Percentiles rank a stretch among this genome's conserved stretches.
phyloP scores from a whole-genome alignment of 306 rosid species.

The Rosa persica region DNA sequence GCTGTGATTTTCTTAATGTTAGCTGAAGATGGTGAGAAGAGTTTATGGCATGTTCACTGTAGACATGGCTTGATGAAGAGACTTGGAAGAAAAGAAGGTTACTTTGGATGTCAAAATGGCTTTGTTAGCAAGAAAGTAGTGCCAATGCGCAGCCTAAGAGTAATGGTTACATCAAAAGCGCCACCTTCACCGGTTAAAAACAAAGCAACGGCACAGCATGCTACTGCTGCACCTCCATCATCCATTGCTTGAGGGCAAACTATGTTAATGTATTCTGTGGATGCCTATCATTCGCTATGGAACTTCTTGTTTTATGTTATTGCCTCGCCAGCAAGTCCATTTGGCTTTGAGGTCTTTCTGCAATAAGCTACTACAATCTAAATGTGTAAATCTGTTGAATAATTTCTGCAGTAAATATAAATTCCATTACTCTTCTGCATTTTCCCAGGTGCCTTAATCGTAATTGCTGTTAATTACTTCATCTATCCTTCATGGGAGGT shows the following conservation, averaged over 20 bases:
- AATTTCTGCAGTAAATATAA: background rate
- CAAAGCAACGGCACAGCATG: background rate
- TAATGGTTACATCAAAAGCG: background rate
- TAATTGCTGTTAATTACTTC: background rate
- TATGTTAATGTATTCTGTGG: background rate
- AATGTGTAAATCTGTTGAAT: background rate
- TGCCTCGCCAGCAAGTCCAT: background rate
- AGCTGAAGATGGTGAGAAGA: slow-evolving; percentile 12
- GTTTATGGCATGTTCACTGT: background rate
- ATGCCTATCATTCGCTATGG: background rate
- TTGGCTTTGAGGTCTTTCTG: slow-evolving; percentile 4
- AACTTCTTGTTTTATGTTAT: background rate
- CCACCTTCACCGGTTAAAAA: slow-evolving; percentile 32
- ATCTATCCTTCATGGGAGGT: background rate
- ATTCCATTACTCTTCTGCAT: background rate
- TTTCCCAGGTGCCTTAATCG: background rate
- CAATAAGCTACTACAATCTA: background rate
- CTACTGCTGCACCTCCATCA: slow-evolving; percentile 5
- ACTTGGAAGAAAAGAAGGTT: slow-evolving; percentile 8
- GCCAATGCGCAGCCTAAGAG: slow-evolving; percentile 16
- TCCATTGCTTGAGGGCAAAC: background rate
- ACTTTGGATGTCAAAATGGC: background rate
- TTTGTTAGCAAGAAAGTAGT: background rate
- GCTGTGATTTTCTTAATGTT: background rate
- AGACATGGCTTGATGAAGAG: slow-evolving; percentile 6